Base-by-base conservation (phyloP, 1,139 yeast genomes). In the Zygosaccharomyces sapae region DNA sequence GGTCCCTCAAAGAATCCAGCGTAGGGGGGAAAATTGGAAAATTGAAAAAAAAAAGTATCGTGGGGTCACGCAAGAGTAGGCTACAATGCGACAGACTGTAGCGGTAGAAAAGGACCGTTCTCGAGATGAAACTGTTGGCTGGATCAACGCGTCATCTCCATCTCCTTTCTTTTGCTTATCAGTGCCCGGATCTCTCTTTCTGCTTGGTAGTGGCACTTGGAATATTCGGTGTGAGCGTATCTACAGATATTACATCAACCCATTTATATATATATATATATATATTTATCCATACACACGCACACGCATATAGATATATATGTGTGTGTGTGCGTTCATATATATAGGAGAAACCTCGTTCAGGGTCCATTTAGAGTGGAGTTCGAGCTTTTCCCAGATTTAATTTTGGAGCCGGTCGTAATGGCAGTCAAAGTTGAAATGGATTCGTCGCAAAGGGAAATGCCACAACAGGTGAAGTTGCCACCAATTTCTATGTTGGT, bases 401-500 rank as follows among this genome's bases (percentile, higher is more conserved):
- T 22, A 6, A 5, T 6, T 22, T 22, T 22, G 8, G 25, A 22
- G 25, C 2, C 8, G 8, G 25, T 22, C 25, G 25, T 6, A 7
- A 25, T 20, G 29, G 13, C 39, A 8, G 27, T 25, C 29, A 36
- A 36, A 36, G 39, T 36, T 8, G 39, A 36, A 22, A 25, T 36
- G 18, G 22, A 8, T 7, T 36, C 34, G 9, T 19, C 41, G 3
- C 41, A 38, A 18, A 27, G 41, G 9, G 41, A 38, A 29, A 33
- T 38, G 12, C 37, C 42, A 13, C 36, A 27, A 12, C 44, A 39
- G 33, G 34, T 42, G 19, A 41, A 44, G 33, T 18, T 47, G 29
- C 46, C 47, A 12, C 46, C 47, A 25, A 44, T 35, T 16, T 46
- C 41, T 7, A 41, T 34, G 31, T 42, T 41, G 24, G 48, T 45